Evolutionary conservation across 345 rosid genomes (phyloP), one percentile per base, ranked within the genome.

Genomic region (Draba incana): DNA sequence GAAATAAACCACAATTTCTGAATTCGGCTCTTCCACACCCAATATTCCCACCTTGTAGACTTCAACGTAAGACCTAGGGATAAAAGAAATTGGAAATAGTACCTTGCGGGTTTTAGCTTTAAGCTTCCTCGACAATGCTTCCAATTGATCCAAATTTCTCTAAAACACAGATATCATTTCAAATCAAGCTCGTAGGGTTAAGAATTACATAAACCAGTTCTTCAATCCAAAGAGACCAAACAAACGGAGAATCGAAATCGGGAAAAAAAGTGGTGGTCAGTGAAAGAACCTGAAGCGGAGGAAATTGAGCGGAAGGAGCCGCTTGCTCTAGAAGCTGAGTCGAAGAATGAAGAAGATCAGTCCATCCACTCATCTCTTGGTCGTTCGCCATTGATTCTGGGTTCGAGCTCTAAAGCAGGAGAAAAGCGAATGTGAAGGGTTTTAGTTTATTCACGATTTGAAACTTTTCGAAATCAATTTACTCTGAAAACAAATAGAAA

Each of bases 281-380:
- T 50, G 46, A 33, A 50, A 54, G 52, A 44, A 93, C 98, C 98
- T 93, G 99, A 62, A 94, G 96, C 68, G 97, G 96, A 82, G 99
- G 99, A 75, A 94, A 94, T 81, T 90, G 97, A 74, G 97, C 83
- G 6, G 97, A 87, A 67, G 99, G 96, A 84, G 96, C 95, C 25
- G 97, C 96, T 74, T 89, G 99, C 50, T 94, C 97, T 60, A 94
- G 88, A 70, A 94, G 97, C 84, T 91, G 89, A 28, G 97, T 74
- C 11, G 99, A 94, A 45, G 97, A 87, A 63, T 88, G 92, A 24
- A 94, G 95, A 73, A 94, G 89, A 81, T 94, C 96, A 38, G 90
- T 91, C 97, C 96, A 94, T 71, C 85, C 72, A 68, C 91, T 71
- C 85, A 91, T 83, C 73, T 86, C 96, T 70, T 78, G 86, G 35